Evolutionary conservation across 495 filamentous ascomycete species (phyloP).

Genomic region (Penicillium maclennaniae): DNA sequence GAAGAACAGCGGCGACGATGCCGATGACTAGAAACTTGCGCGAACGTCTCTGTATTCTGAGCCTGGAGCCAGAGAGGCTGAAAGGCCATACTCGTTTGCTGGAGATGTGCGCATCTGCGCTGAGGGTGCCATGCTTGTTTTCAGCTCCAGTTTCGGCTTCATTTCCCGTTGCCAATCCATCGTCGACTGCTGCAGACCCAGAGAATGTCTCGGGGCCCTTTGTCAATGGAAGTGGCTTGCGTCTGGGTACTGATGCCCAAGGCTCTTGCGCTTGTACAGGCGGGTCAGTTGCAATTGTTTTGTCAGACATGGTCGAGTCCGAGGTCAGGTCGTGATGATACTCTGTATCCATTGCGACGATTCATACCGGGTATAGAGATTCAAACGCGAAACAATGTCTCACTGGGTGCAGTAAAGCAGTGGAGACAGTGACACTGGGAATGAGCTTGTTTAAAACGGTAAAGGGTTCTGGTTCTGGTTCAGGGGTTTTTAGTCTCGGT

Average conservation of each 20-base stretch:
- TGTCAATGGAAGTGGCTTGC: slow-evolving; percentile 21
- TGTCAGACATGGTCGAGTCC: background rate
- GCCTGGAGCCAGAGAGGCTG: background rate
- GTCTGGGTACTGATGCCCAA: slow-evolving; percentile 16
- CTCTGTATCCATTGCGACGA: background rate
- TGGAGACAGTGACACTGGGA: background rate
- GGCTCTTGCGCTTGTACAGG: background rate
- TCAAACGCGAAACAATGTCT: background rate
- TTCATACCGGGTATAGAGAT: background rate
- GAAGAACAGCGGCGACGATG: slow-evolving; percentile 25
- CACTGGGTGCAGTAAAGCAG: background rate
- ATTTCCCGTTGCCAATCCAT: background rate
- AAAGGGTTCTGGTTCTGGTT: background rate
- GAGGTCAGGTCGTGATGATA: background rate
- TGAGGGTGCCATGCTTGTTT: background rate
- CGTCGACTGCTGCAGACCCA: background rate
- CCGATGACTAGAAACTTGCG: slow-evolving; percentile 27
- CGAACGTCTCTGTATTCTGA: slow-evolving; percentile 8
- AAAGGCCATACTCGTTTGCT: background rate
- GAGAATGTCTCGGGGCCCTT: background rate
- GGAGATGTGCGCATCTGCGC: background rate
- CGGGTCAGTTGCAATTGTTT: background rate
- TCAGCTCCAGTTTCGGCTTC: background rate
- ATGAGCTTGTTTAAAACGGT: background rate
- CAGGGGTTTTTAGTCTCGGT: background rate